A percentile compares a stretch with the other conserved stretches of the same genome.
Conservation (phyloP, 164 flowering plant genomes). For the Malania oleifera region DNA sequence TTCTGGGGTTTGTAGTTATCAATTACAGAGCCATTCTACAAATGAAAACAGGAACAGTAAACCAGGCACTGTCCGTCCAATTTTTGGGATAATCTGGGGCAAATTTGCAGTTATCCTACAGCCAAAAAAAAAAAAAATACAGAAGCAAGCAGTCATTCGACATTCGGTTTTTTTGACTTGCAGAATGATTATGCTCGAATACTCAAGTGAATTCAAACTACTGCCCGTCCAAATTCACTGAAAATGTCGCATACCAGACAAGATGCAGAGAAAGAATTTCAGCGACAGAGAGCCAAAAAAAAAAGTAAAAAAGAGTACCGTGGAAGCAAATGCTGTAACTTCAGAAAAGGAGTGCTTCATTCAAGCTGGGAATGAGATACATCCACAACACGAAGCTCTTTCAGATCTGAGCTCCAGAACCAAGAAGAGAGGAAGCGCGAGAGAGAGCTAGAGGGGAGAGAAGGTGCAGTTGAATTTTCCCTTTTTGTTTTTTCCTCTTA, state of each 20-base stretch:
- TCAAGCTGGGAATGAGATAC: neutral
- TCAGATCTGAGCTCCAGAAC: constrained; percentile 20
- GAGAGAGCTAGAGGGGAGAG: too few species aligned
- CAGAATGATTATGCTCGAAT: neutral
- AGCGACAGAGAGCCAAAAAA: neutral
- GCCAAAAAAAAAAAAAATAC: too few species aligned
- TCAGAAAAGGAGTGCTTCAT: constrained; percentile 4
- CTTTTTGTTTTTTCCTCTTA: too few species aligned
- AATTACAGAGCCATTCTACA: too few species aligned
- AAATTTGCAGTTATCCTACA: too few species aligned
- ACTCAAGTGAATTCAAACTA: too few species aligned
- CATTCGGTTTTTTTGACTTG: too few species aligned
- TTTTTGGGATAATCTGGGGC: too few species aligned
- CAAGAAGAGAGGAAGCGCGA: neutral
- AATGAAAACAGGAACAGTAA: neutral
- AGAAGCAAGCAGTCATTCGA: too few species aligned
- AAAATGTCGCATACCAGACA: too few species aligned
- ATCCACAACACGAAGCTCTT: constrained; percentile 6
- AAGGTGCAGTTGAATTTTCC: too few species aligned
- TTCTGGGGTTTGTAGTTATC: neutral
- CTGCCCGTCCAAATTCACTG: too few species aligned
- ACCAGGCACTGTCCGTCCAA: neutral
- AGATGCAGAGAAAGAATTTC: neutral
- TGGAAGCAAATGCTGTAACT: neutral
- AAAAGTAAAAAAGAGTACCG: neutral